A percentile compares a stretch with the other conserved stretches of the same genome.
These are phyloP conservation scores for Botrytis pseudocinerea DNA, from an alignment of 2,329 filamentous ascomycete genomes.

Conservation along the genomic window DNA sequence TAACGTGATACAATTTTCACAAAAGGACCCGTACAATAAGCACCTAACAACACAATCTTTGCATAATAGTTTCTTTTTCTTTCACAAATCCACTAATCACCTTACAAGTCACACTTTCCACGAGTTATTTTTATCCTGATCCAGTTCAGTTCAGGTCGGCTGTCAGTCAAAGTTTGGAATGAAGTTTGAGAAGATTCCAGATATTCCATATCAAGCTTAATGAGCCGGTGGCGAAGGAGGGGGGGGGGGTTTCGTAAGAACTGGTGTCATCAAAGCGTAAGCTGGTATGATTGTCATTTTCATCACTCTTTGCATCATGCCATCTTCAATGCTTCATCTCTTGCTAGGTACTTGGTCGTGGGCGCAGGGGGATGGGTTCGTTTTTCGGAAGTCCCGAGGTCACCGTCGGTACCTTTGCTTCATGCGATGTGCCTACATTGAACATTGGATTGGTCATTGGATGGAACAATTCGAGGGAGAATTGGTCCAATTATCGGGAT, in stretches of 20 bases:
- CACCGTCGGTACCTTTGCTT: background rate
- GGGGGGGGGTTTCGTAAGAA: conserved; percentile 3
- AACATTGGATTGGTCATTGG: background rate
- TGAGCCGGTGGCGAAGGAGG: background rate
- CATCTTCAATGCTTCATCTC: background rate
- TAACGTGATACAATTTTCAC: no score
- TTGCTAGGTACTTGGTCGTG: background rate
- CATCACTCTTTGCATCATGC: background rate
- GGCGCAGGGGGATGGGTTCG: background rate
- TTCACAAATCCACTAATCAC: background rate
- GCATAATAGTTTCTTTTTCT: background rate
- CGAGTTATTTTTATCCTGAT: background rate
- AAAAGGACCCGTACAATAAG: no score
- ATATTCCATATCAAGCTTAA: background rate
- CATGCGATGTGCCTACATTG: background rate
- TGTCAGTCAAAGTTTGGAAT: background rate
- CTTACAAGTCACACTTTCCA: background rate
- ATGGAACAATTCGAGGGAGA: background rate
- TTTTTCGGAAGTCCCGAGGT: background rate
- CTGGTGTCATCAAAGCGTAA: conserved; percentile 9
- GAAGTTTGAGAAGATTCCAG: background rate
- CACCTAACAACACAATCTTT: background rate
- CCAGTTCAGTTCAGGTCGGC: no score
- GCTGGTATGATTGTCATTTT: background rate
- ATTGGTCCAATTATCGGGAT: background rate